Conservation (phyloP, 768 basidiomycete species). For the Rhizopogon salebrosus region DNA sequence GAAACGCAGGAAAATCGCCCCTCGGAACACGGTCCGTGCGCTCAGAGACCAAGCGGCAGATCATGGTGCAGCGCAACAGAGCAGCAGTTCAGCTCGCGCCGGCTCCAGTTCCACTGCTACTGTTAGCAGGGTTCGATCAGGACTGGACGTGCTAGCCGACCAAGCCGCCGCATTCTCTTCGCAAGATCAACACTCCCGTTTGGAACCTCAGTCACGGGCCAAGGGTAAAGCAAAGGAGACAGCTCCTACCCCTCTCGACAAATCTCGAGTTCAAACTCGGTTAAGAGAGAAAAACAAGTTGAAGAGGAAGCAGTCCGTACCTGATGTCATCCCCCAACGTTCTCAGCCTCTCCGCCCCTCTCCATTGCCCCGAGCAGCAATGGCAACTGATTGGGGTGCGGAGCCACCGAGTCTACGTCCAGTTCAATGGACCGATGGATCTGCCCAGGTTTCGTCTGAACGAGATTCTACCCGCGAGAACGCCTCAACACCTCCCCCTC, state of each 20-base stretch:
- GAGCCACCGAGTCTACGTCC: neutral
- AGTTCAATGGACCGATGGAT: neutral
- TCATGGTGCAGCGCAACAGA: neutral
- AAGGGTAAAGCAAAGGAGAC: constrained; percentile 21
- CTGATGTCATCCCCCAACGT: neutral
- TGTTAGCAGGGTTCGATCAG: constrained; percentile 37
- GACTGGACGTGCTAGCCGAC: constrained; percentile 70
- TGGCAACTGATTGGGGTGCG: neutral
- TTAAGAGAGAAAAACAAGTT: neutral
- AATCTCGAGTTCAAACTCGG: neutral
- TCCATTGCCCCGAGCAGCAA: neutral
- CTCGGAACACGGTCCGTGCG: constrained; percentile 9
- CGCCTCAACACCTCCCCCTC: neutral
- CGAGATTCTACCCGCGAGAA: neutral
- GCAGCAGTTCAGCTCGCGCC: neutral
- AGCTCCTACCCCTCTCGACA: neutral
- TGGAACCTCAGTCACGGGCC: neutral
- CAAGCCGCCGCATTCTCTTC: constrained; percentile 57
- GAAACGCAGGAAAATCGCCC: constrained; percentile 30
- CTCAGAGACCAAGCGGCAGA: neutral
- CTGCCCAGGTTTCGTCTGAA: neutral
- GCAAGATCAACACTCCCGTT: constrained; percentile 19
- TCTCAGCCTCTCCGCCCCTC: neutral
- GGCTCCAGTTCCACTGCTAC: neutral
- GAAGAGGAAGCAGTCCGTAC: neutral